Evolutionary conservation across 108 stramenopile genomes (phyloP), one percentile per base, ranked within the genome.

Genomic region (Stephanodiscus triporus): DNA sequence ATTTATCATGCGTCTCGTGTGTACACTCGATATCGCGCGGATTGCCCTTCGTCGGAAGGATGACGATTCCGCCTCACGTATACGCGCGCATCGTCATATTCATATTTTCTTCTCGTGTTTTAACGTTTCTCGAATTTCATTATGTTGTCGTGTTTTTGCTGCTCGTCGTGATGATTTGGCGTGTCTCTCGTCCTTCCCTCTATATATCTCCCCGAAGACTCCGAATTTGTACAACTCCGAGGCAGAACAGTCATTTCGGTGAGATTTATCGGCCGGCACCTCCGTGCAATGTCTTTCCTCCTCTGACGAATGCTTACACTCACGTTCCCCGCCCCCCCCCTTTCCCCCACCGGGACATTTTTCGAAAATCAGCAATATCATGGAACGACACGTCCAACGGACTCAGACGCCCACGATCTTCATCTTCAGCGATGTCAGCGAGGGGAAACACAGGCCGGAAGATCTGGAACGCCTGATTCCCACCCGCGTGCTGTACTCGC

Each of bases 361-460:
- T n/a, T n/a, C n/a, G n/a, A n/a, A n/a, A n/a, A n/a, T 16, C 16
- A 82, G 91, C 43, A 63, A 76, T 17, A 82, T 89, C 29, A 85
- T 94, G 83, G 78, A 73, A 17, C 68, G 68, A 38, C 89, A 92
- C 65, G 45, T 94, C 11, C 78, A 82, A 63, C 36, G 70, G 38
- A 78, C 89, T 4, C 63, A 62, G 22, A 68, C 80, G 24, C 91
- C 91, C 10, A 92, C 88, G n/a, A 61, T 95, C 20, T 70, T 89
- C 13, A 82, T 95, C 37, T 92, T 84, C 51, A 86, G 85, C 65
- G 86, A 95, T 75, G 91, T 91, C 2, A 63, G 69, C 37, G 94
- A 92, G 80, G 94, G 94, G 4, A 92, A 88, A 42, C 89, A 89
- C 72, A 79, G 68, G 63, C 91, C 90, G 16, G 81, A 82, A 11